phyloP scores from a whole-genome alignment of 257 asterid genomes.

The Solanum bulbocastanum region DNA sequence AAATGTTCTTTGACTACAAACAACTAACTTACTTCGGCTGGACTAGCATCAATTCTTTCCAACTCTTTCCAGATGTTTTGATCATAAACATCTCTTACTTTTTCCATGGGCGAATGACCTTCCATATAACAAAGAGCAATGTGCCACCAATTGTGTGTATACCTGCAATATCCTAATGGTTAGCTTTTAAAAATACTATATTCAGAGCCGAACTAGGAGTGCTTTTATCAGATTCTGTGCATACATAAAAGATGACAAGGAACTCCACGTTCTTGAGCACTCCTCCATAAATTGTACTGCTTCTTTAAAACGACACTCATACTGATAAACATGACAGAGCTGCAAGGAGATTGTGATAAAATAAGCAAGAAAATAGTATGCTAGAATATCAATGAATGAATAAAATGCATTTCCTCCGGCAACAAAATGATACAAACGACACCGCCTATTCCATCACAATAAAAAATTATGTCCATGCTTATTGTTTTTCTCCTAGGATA shows the following conservation, averaged over 20 bases:
- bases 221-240: slow-evolving; percentile 5
- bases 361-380: neutral
- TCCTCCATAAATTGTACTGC: slow-evolving; percentile 82
- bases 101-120: slow-evolving; percentile 57
- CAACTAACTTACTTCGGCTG: slow-evolving; percentile 46
- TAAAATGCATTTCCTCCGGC: neutral
- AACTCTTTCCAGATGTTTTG: slow-evolving; percentile 69
- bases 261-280: slow-evolving; percentile 75
- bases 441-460: neutral
- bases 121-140: slow-evolving; percentile 90
- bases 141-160: slow-evolving; percentile 99
- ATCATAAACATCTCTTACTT: slow-evolving; percentile 64
- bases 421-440: neutral
- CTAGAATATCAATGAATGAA: neutral
- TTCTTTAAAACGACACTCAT: slow-evolving; percentile 76
- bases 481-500: neutral
- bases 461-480: neutral
- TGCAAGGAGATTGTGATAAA: slow-evolving; percentile 26
- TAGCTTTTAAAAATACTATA: neutral
- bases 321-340: slow-evolving; percentile 94
- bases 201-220: neutral
- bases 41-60: slow-evolving; percentile 58
- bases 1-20: neutral
- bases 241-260: slow-evolving; percentile 80
- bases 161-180: slow-evolving; percentile 31